Percentiles rank a stretch among this genome's conserved stretches.
These are phyloP conservation scores for Lactarius vividus DNA, from an alignment of 768 basidiomycete genomes.

Conservation along the genomic window DNA sequence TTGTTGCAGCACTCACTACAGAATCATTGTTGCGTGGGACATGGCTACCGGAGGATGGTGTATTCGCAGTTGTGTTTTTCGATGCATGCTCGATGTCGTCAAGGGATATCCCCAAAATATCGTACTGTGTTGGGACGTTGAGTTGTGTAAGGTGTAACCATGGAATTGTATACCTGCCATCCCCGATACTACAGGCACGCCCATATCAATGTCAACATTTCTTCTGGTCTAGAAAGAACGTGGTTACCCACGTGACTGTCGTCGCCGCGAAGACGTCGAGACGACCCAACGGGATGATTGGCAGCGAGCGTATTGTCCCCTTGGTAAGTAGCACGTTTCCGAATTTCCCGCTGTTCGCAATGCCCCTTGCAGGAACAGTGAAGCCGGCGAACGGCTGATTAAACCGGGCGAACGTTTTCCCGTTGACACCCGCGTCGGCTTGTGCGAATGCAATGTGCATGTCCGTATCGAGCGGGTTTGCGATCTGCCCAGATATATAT, in stretches of 20 bases:
- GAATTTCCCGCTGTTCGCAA: conserved; percentile 60
- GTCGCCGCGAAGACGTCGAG: conserved; percentile 53
- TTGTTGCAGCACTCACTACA: not conserved
- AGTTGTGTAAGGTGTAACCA: conserved; percentile 61
- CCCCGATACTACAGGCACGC: conserved; percentile 38
- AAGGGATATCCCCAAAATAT: not conserved
- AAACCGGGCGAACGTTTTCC: conserved; percentile 57
- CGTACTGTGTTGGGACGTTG: conserved; percentile 52
- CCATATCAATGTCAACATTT: conserved; percentile 3
- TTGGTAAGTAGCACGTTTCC: conserved; percentile 55
- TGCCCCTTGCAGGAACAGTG: conserved; percentile 53
- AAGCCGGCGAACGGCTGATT: conserved; percentile 53
- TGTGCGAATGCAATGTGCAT: conserved; percentile 58
- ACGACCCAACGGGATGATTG: conserved; percentile 51
- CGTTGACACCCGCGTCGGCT: conserved; percentile 51
- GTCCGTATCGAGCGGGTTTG: conserved; percentile 58
- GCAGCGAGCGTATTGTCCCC: conserved; percentile 55
- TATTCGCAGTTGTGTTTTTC: not conserved
- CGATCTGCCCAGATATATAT: conserved; percentile 34
- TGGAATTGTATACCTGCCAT: conserved; percentile 59
- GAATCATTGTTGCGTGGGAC: not conserved
- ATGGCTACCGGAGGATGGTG: not conserved
- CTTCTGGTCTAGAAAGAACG: not conserved
- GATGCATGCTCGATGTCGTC: conserved; percentile 15
- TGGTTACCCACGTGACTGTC: conserved; percentile 39